Evolutionary conservation across 805 yeast species (phyloP).

Genomic region (Pichia manshurica): DNA sequence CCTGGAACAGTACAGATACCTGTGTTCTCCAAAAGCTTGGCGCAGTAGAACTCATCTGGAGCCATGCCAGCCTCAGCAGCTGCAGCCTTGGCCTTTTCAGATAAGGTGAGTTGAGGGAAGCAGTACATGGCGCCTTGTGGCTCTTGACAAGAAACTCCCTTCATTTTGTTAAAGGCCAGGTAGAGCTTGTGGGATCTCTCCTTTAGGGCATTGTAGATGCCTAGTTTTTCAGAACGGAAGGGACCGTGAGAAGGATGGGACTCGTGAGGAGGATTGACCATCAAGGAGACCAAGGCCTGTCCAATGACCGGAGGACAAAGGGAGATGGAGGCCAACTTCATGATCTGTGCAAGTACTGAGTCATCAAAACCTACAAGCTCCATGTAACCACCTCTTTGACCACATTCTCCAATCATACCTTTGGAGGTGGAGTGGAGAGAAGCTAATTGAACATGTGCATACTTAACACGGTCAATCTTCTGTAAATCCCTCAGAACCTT

Average conservation of each 20-base stretch:
- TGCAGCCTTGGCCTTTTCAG: slow-evolving; percentile 53
- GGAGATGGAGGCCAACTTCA: slow-evolving; percentile 85
- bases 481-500: slow-evolving; percentile 67
- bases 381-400: slow-evolving; percentile 99
- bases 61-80: slow-evolving; percentile 53
- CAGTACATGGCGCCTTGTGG: slow-evolving; percentile 98
- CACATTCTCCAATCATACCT: slow-evolving; percentile 98
- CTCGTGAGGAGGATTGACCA: slow-evolving; percentile 82
- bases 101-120: slow-evolving; percentile 72
- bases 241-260: slow-evolving; percentile 72
- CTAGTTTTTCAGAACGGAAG: slow-evolving; percentile 56
- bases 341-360: slow-evolving; percentile 63
- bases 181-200: slow-evolving; percentile 60
- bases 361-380: slow-evolving; percentile 77
- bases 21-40: slow-evolving; percentile 72
- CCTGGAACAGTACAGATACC: slow-evolving; percentile 99
- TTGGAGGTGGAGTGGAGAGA: slow-evolving; percentile 96
- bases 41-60: slow-evolving; percentile 87
- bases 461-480: slow-evolving; percentile 41
- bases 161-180: slow-evolving; percentile 68
- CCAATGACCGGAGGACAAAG: slow-evolving; percentile 94
- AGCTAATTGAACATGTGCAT: slow-evolving; percentile 75
- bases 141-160: slow-evolving; percentile 76
- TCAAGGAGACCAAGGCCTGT: slow-evolving; percentile 85
- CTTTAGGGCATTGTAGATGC: slow-evolving; percentile 57